phyloP scores from a whole-genome alignment of 1,284 basidiomycete genomes.

The Tylopilus orsonianus region DNA sequence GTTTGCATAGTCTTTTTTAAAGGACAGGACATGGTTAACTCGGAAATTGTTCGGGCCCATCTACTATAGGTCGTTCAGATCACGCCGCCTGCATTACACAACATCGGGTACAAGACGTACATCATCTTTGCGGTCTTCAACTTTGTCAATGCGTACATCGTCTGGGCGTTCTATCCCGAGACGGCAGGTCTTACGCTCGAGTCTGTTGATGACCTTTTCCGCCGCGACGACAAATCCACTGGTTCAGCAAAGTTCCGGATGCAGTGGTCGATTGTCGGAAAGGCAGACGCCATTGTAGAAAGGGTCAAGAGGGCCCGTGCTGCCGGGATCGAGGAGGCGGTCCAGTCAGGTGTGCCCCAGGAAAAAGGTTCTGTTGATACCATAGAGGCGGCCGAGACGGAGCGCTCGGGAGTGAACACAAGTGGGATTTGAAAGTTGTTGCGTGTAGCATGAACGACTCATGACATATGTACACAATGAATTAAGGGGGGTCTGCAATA shows the following conservation, averaged over 20 bases:
- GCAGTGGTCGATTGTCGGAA: conserved; percentile 8
- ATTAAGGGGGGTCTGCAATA: too few relatives aligned
- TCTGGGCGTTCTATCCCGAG: conserved; percentile 18
- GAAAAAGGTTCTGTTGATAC: background rate
- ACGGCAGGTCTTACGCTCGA: conserved; percentile 14
- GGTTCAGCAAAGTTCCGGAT: background rate
- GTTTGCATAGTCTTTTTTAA: background rate
- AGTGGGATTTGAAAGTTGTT: too few relatives aligned
- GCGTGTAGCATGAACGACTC: too few relatives aligned
- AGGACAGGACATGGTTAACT: background rate
- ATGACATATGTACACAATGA: too few relatives aligned
- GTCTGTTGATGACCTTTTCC: conserved; percentile 9
- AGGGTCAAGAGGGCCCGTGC: background rate
- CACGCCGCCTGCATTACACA: conserved; percentile 14
- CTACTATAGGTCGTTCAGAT: conserved; percentile 16
- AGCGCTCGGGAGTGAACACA: background rate
- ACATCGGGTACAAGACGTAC: conserved; percentile 20
- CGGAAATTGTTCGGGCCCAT: background rate
- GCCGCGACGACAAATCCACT: background rate
- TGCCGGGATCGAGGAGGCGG: background rate
- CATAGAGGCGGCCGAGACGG: background rate
- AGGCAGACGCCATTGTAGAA: background rate
- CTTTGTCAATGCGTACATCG: conserved; percentile 15
- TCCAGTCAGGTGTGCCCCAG: background rate
- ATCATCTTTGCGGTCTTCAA: conserved; percentile 16